Base-by-base conservation (phyloP, 2,329 filamentous ascomycete genomes). In the Elsinoe australis region DNA sequence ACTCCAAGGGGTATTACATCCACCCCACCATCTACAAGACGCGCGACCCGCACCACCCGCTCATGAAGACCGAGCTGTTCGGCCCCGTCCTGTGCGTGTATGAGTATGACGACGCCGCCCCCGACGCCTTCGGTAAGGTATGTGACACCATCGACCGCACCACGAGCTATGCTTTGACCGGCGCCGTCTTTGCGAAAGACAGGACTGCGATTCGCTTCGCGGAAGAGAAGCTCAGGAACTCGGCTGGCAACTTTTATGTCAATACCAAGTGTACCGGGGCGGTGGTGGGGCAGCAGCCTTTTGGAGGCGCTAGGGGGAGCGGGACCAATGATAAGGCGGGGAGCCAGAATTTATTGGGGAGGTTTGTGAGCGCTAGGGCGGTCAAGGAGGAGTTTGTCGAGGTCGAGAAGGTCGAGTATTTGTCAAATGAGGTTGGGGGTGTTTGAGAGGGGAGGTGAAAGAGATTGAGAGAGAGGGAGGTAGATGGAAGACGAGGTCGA, bases 161-260 rank as follows among this genome's bases (percentile, higher is more conserved):
- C 1, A 81, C 79, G 50, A 83, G 85, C 58, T 94, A 94, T 63
- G 85, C 79, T 2, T 71, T 90, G 47, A 90, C 85, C 0, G 85
- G 85, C 8, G 76, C 83, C 51, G 72, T 90, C 48, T 90, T 90
- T 63, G 83, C 85, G 7, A 67, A 73, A 49, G 83, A 88, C 64
- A 72, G 85, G 32, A 67, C 73, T 38, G 81, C 75, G 10, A 69
- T 88, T 51, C 75, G 80, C 18, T 73, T 73, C 49, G 85, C 84
- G 0, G 84, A 88, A 64, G 78, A 87, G 56, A 75, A 73, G 52
- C 72, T 90, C 47, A 73, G 83, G 54, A 80, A 88, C 61, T 71
- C 82, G 0, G 85, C 85, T 0, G 85, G 85, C 33, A 90, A 90
- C 71, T 89, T 89, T 64, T 90, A 90, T 69, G 74, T 90, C 67